A percentile compares a stretch with the other conserved stretches of the same genome.
Evolutionary conservation across 2,329 filamentous ascomycete genomes (phyloP).

Genomic region (Nemania diffusa): DNA sequence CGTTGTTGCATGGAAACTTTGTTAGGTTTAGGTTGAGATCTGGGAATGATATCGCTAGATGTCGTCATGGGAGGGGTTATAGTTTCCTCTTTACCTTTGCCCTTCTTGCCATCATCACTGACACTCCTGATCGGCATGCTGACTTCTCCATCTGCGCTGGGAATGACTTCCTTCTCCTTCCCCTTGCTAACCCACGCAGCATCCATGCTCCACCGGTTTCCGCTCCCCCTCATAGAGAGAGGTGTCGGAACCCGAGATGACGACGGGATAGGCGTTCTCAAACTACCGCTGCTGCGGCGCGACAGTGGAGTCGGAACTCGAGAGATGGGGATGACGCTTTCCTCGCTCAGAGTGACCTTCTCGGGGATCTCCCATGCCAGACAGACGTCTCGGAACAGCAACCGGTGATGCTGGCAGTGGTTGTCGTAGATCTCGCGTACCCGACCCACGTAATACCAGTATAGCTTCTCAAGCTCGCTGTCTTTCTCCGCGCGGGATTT

Average conservation of each 20-base stretch:
- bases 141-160: not conserved
- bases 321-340: not conserved
- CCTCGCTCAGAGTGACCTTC: conserved; percentile 26
- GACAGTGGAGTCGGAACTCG: conserved; percentile 12
- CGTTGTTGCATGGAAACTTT: conserved; percentile 29
- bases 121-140: not conserved
- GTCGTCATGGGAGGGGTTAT: not conserved
- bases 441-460: conserved; percentile 38
- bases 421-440: conserved; percentile 33
- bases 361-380: conserved; percentile 31
- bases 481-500: conserved; percentile 38
- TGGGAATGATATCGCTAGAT: not conserved
- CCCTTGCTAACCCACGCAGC: conserved; percentile 10
- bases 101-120: not conserved
- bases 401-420: conserved; percentile 33
- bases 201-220: not conserved
- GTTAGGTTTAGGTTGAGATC: conserved; percentile 8
- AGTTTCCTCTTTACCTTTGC: not conserved
- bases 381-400: conserved; percentile 27
- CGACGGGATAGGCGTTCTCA: not conserved
- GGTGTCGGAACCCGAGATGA: conserved; percentile 4
- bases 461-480: conserved; percentile 34
- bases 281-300: conserved; percentile 15
- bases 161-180: conserved; percentile 28
- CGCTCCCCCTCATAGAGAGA: not conserved